A percentile compares a stretch with the other conserved stretches of the same genome.
Conservation (phyloP, 148 eudicot species). For the Fagopyrum esculentum region DNA sequence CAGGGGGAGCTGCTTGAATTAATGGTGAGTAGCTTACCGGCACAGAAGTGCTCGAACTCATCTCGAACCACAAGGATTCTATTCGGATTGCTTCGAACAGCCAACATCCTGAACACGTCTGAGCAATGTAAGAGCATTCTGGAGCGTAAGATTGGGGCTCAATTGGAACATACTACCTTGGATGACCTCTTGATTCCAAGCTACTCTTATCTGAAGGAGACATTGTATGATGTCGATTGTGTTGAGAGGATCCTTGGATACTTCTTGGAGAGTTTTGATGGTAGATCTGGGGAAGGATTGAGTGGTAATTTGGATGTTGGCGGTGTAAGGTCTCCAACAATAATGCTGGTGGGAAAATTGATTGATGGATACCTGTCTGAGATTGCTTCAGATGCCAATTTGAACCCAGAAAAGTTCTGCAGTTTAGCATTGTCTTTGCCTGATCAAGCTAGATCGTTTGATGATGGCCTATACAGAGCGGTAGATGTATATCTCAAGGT, state of each 20-base stretch:
- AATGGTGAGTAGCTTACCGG: slow-evolving; percentile 40
- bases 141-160: slow-evolving; percentile 75
- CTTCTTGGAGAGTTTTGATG: slow-evolving; percentile 41
- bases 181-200: slow-evolving; percentile 93
- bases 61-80: slow-evolving; percentile 34
- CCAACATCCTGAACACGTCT: slow-evolving; percentile 55
- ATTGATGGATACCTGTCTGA: slow-evolving; percentile 91
- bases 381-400: slow-evolving; percentile 80
- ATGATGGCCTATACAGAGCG: slow-evolving; percentile 88
- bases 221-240: slow-evolving; percentile 85
- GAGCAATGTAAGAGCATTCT: slow-evolving; percentile 36
- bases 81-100: slow-evolving; percentile 70
- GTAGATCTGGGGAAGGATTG: slow-evolving; percentile 27
- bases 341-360: slow-evolving; percentile 74
- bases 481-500: slow-evolving; percentile 93
- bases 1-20: slow-evolving; percentile 70
- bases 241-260: slow-evolving; percentile 64
- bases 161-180: slow-evolving; percentile 64
- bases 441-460: slow-evolving; percentile 63
- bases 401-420: slow-evolving; percentile 55
- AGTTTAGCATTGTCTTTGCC: slow-evolving; percentile 63
- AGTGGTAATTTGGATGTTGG: slow-evolving; percentile 25
- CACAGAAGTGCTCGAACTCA: slow-evolving; percentile 33
- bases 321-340: slow-evolving; percentile 32
- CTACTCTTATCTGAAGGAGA: slow-evolving; percentile 83